These are phyloP conservation scores for Venturiaceae sp. DNA, from an alignment of 2,329 filamentous ascomycete genomes.

Conservation along the genomic window DNA sequence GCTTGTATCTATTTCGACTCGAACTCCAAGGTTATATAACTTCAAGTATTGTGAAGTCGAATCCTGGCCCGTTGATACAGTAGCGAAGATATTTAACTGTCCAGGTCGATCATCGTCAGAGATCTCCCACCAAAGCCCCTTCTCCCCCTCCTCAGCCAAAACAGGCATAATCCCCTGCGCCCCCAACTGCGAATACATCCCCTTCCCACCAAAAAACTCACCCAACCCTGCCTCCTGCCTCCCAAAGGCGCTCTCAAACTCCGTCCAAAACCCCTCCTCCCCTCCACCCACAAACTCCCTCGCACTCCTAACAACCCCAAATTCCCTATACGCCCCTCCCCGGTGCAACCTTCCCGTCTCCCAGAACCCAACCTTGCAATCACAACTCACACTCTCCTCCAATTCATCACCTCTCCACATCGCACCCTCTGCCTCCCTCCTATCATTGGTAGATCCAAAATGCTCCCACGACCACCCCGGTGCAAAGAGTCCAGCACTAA, in stretches of 20 bases:
- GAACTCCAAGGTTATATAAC: not conserved
- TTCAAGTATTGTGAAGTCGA: not conserved
- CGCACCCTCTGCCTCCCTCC: constrained; percentile 18
- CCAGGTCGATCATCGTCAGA: not conserved
- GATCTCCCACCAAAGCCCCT: not conserved
- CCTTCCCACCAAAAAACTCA: not conserved
- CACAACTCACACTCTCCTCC: constrained; percentile 19
- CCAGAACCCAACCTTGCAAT: constrained; percentile 16
- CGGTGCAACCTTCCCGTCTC: constrained; percentile 8
- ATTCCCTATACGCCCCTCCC: not conserved
- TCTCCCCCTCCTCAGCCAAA: not conserved
- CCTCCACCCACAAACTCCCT: not conserved
- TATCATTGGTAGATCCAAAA: constrained; percentile 18
- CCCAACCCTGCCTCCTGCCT: too few species aligned
- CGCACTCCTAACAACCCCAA: not conserved
- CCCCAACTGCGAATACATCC: not conserved
- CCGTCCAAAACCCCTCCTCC: not conserved
- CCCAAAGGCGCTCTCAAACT: not conserved
- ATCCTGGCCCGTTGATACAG: not conserved
- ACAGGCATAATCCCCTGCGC: not conserved
- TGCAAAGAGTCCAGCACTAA: constrained; percentile 33
- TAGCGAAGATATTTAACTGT: not conserved
- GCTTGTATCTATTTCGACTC: not conserved
- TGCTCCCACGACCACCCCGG: constrained; percentile 39
- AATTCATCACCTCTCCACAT: constrained; percentile 26